phyloP scores from a whole-genome alignment of 2,329 filamentous ascomycete species.

The Colletotrichum coccodes region DNA sequence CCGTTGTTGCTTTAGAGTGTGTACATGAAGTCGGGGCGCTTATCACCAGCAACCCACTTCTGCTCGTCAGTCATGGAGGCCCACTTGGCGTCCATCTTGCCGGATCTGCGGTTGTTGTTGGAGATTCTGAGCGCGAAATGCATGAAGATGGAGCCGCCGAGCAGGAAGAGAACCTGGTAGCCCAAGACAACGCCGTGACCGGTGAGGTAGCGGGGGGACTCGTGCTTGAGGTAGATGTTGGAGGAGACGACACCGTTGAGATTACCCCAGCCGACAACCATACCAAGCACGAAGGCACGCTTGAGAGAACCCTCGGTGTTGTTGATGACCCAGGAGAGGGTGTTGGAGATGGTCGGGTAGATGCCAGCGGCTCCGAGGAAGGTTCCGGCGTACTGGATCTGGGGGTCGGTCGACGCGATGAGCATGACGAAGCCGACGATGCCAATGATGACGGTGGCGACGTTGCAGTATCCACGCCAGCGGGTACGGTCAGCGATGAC shows the following conservation, averaged over 20 bases:
- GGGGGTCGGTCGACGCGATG: slow-evolving; percentile 60
- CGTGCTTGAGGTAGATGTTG: slow-evolving; percentile 68
- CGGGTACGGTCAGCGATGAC: slow-evolving; percentile 73
- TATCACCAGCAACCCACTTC: slow-evolving; percentile 68
- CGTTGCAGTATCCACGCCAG: slow-evolving; percentile 74
- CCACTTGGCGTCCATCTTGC: slow-evolving; percentile 65
- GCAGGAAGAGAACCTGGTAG: slow-evolving; percentile 71
- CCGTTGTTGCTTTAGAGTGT: slow-evolving; percentile 37
- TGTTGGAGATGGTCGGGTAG: slow-evolving; percentile 77
- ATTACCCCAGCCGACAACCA: slow-evolving; percentile 84
- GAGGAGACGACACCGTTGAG: slow-evolving; percentile 75
- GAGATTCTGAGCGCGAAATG: slow-evolving; percentile 66
- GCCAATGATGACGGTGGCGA: slow-evolving; percentile 67
- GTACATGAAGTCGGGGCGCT: slow-evolving; percentile 48
- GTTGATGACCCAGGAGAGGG: slow-evolving; percentile 76
- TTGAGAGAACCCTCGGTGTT: slow-evolving; percentile 72
- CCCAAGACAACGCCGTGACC: slow-evolving; percentile 73
- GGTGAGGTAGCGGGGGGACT: slow-evolving; percentile 43
- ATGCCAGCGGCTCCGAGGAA: slow-evolving; percentile 79
- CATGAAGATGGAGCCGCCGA: slow-evolving; percentile 72
- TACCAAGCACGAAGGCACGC: slow-evolving; percentile 76
- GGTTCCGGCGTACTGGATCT: slow-evolving; percentile 73
- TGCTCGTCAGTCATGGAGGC: slow-evolving; percentile 65
- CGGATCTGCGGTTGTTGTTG: slow-evolving; percentile 66
- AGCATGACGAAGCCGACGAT: slow-evolving; percentile 76